Evolutionary conservation across 2,329 filamentous ascomycete genomes (phyloP), one percentile per base, ranked within the genome.

Genomic region (Magnaporthiopsis rhizophila): DNA sequence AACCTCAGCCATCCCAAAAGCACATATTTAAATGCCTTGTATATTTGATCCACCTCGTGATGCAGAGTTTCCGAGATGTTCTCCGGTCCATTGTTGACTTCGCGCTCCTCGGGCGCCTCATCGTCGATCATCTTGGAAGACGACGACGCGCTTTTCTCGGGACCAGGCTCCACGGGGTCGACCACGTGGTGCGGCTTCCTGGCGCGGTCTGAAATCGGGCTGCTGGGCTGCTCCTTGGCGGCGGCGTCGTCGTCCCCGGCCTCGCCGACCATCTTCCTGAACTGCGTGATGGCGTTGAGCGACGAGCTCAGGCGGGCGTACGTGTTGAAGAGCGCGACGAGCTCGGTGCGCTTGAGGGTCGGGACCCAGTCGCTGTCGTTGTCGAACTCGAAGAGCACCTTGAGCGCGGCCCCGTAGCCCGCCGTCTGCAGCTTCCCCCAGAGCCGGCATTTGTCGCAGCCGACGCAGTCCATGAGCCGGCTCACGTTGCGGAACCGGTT

Each of bases 371-470:
- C 65, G 30, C 66, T 65, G 57, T 81, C 83, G 61, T 85, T 84
- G 71, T 96, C 92, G 67, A 92, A 95, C 75, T 99, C 95, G 71
- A 99, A 99, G 1, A 99, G 83, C 5, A 99, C 89, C 78, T 99
- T 99, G 67, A 99, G 80, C 0, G 95, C 95, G 0, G 95, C 92
- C 62, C 95, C 95, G 73, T 97, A 98, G 2, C 95, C 95, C 15
- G 91, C 90, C 0, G 92, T 96, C 78, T 99, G 95, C 53, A 99
- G 79, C 78, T 99, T 99, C 61, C 95, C 95, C 95, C 95, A 99
- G 2, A 99, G 86, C 11, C 95, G 88, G 78, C 95, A 99, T 79
- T 99, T 99, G 79, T 99, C 95, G 76, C 95, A 99, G 59, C 95
- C 95, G 26, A 98, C 94, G 70, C 95, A 99, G 76, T 99, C 95